Evolutionary conservation across 2,329 filamentous ascomycete species (phyloP).

Genomic region (Verticillium nonalfalfae): DNA sequence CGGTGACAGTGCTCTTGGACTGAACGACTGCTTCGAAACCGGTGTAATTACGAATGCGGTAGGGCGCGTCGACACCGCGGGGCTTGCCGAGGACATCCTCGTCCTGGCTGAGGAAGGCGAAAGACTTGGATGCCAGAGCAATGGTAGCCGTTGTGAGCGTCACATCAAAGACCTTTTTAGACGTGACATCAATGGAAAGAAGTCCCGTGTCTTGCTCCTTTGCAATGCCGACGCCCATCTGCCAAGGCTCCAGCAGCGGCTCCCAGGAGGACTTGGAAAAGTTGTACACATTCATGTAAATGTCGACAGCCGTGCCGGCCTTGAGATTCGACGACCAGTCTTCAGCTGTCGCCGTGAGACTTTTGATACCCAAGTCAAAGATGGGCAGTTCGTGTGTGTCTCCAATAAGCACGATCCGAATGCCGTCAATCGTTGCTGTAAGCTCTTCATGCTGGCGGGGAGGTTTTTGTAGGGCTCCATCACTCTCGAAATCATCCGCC

Average conservation of each 20-base stretch:
- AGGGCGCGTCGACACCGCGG: conserved; percentile 83
- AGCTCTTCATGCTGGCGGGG: conserved; percentile 61
- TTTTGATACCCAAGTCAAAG: conserved; percentile 87
- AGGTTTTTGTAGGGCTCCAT: conserved; percentile 2
- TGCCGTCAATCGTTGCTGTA: conserved; percentile 77
- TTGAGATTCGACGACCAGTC: conserved; percentile 89
- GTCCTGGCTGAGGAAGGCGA: conserved; percentile 80
- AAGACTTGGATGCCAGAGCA: conserved; percentile 85
- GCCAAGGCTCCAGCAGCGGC: conserved; percentile 92
- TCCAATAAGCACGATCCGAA: conserved; percentile 89
- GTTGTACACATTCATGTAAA: conserved; percentile 96
- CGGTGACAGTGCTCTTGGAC: conserved; percentile 61
- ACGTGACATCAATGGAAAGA: conserved; percentile 78
- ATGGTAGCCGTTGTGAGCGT: conserved; percentile 92
- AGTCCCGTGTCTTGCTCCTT: conserved; percentile 70
- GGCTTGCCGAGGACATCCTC: conserved; percentile 93
- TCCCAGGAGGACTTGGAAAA: conserved; percentile 99
- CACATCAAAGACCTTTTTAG: conserved; percentile 84
- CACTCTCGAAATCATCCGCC: conserved; percentile 2
- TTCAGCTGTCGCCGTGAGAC: conserved; percentile 75
- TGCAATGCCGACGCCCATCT: conserved; percentile 83
- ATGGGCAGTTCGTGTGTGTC: conserved; percentile 94
- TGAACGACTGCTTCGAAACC: conserved; percentile 85
- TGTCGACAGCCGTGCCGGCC: conserved; percentile 84
- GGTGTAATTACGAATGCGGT: conserved; percentile 90